These are phyloP conservation scores for Haematococcus lacustris DNA, from an alignment of 139 green algal genomes.

Conservation along the genomic window DNA sequence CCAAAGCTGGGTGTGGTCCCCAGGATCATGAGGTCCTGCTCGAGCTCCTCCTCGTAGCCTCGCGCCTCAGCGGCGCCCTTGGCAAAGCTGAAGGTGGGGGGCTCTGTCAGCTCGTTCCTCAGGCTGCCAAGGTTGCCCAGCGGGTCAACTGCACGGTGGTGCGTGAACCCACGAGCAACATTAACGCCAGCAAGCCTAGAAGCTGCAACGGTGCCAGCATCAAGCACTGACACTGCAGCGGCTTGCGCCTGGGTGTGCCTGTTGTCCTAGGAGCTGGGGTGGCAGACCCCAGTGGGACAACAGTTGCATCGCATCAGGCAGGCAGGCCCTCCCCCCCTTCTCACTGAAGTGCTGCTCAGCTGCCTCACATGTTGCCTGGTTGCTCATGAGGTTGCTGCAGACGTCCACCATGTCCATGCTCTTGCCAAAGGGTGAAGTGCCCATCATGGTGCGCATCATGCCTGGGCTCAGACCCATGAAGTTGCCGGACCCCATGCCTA, in stretches of 20 bases:
- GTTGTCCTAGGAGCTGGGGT: no score
- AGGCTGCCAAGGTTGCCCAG: slow-evolving; percentile 56
- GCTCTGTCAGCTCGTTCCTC: slow-evolving; percentile 46
- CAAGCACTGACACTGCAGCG: no score
- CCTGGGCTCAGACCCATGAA: slow-evolving; percentile 13
- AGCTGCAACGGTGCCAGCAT: no score
- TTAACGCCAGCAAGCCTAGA: no score
- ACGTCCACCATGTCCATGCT: slow-evolving; percentile 78
- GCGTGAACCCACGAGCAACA: no score
- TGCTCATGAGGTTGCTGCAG: slow-evolving; percentile 57
- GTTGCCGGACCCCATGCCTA: slow-evolving; percentile 4
- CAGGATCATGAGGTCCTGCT: slow-evolving; percentile 73
- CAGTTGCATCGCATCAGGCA: no score
- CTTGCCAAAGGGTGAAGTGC: slow-evolving; percentile 38
- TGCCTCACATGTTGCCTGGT: no score
- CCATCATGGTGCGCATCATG: neutral
- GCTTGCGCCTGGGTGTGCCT: no score
- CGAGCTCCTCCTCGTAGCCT: slow-evolving; percentile 53
- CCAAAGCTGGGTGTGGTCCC: slow-evolving; percentile 54
- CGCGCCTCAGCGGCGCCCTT: slow-evolving; percentile 17
- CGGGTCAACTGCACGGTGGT: no score
- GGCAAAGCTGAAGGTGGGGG: slow-evolving; percentile 19
- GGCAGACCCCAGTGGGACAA: no score
- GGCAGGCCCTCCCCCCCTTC: no score
- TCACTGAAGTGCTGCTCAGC: no score